Conservation (phyloP, 768 basidiomycete genomes). For the Boletus pseudopeckii region DNA sequence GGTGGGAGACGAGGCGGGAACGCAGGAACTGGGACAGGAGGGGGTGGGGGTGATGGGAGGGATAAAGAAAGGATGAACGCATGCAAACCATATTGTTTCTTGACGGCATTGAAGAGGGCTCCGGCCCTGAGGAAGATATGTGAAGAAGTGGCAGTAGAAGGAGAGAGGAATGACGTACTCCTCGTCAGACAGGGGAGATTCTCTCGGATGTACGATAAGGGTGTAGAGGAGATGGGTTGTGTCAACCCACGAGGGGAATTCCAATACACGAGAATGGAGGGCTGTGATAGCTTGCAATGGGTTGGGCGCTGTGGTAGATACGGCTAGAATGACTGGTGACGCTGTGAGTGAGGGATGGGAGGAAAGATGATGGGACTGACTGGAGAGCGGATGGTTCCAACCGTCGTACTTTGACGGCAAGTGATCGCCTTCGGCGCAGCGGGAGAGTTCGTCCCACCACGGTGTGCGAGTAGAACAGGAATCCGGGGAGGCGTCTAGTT, state of each 20-base stretch:
- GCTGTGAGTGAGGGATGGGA: conserved; percentile 10
- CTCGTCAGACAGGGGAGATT: conserved; percentile 69
- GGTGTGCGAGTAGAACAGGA: conserved; percentile 51
- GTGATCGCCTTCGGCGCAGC: conserved; percentile 75
- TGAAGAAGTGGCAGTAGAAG: conserved; percentile 8
- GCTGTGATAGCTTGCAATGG: conserved; percentile 76
- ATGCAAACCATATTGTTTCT: conserved; percentile 82
- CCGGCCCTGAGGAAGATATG: conserved; percentile 48
- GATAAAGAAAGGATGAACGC: conserved; percentile 64
- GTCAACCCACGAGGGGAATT: conserved; percentile 83
- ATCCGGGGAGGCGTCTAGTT: conserved; percentile 48
- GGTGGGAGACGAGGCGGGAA: conserved; percentile 66
- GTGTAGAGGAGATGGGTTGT: conserved; percentile 66
- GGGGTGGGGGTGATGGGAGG: conserved; percentile 59
- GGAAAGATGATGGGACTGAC: conserved; percentile 42
- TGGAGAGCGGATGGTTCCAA: conserved; percentile 84
- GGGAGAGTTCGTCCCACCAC: conserved; percentile 85
- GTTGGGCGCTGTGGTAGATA: conserved; percentile 78
- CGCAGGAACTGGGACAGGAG: conserved; percentile 64
- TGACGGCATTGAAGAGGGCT: conserved; percentile 81
- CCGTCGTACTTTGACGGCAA: conserved; percentile 68
- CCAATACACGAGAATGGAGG: conserved; percentile 61
- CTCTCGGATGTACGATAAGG: conserved; percentile 70
- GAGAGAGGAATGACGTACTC: conserved; percentile 53
- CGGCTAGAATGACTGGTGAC: conserved; percentile 68